Percentiles rank a stretch among this genome's conserved stretches.
Conservation (phyloP, 2,329 filamentous ascomycete species). For the Thelonectria discophora region DNA sequence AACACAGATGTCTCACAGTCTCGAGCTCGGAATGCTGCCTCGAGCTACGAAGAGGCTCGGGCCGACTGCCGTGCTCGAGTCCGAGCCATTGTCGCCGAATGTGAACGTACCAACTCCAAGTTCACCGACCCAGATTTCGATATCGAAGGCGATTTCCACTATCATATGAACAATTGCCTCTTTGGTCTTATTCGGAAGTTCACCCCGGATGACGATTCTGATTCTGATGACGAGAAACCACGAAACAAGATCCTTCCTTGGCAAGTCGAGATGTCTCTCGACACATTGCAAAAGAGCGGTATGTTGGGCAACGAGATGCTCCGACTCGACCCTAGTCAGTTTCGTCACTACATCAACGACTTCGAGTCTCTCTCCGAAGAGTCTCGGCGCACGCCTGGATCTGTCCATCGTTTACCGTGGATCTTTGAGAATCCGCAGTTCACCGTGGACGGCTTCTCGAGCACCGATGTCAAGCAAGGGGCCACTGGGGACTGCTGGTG, state of each 20-base stretch:
- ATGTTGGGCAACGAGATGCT: slow-evolving; percentile 28
- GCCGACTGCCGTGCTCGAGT: slow-evolving; percentile 52
- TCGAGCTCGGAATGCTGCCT: slow-evolving; percentile 50
- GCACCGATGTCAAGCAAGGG: slow-evolving; percentile 55
- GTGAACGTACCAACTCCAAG: slow-evolving; percentile 55
- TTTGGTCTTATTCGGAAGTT: slow-evolving; percentile 41
- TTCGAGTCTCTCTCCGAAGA: slow-evolving; percentile 6
- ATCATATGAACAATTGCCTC: slow-evolving; percentile 49
- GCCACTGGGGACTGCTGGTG: slow-evolving; percentile 76
- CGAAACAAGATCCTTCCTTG: background rate
- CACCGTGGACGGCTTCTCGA: slow-evolving; percentile 51
- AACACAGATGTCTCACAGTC: slow-evolving; percentile 35
- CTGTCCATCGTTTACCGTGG: slow-evolving; percentile 55
- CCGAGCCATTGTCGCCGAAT: slow-evolving; percentile 51
- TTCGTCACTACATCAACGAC: slow-evolving; percentile 24
- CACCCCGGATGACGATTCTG: slow-evolving; percentile 24
- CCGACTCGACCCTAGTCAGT: slow-evolving; percentile 25
- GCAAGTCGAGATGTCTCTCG: slow-evolving; percentile 28
- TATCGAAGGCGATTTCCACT: slow-evolving; percentile 51
- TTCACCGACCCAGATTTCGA: slow-evolving; percentile 57
- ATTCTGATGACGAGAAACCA: slow-evolving; percentile 23
- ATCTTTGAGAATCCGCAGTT: slow-evolving; percentile 54
- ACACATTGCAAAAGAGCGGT: slow-evolving; percentile 25
- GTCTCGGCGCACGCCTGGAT: slow-evolving; percentile 42
- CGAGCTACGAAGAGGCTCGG: slow-evolving; percentile 54